Evolutionary conservation across 352 stramenopile genomes (phyloP).

Genomic region (Elongisporangium undulatum): DNA sequence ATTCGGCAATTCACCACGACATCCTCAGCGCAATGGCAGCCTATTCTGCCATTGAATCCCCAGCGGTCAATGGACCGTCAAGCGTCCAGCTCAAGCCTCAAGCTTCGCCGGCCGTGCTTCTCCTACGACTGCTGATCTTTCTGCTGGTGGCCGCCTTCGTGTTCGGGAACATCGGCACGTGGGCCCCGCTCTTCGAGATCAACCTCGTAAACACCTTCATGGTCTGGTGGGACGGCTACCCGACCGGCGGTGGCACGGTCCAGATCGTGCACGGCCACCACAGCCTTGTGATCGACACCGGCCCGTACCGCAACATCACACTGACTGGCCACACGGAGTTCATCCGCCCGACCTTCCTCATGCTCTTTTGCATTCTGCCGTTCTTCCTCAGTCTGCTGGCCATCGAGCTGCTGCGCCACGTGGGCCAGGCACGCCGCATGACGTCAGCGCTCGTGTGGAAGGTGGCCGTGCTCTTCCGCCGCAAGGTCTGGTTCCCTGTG

Average conservation of each 20-base stretch:
- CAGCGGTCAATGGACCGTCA: too few relatives aligned
- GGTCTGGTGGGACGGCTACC: conserved; percentile 58
- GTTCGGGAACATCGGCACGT: conserved; percentile 61
- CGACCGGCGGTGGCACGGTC: conserved; percentile 10
- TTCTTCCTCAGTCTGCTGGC: conserved; percentile 49
- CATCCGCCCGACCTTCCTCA: conserved; percentile 57
- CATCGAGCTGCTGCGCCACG: conserved; percentile 43
- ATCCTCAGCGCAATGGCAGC: too few relatives aligned
- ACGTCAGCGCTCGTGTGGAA: conserved; percentile 32
- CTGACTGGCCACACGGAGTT: conserved; percentile 62
- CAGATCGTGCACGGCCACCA: conserved; percentile 24
- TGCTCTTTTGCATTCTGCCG: conserved; percentile 61
- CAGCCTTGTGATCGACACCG: conserved; percentile 41
- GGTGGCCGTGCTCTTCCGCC: conserved; percentile 38
- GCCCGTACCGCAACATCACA: conserved; percentile 43
- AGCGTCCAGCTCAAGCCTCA: too few relatives aligned
- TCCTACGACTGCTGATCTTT: conserved; percentile 26
- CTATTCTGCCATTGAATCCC: too few relatives aligned
- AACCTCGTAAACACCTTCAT: conserved; percentile 48
- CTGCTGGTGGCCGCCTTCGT: conserved; percentile 37
- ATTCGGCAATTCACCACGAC: too few relatives aligned
- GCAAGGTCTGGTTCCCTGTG: conserved; percentile 37
- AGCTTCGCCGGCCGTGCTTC: too few relatives aligned
- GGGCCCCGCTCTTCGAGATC: conserved; percentile 46
- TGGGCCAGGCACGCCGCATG: conserved; percentile 31